phyloP scores from a whole-genome alignment of 1,284 basidiomycete species.

The Puccinia novopanici region DNA sequence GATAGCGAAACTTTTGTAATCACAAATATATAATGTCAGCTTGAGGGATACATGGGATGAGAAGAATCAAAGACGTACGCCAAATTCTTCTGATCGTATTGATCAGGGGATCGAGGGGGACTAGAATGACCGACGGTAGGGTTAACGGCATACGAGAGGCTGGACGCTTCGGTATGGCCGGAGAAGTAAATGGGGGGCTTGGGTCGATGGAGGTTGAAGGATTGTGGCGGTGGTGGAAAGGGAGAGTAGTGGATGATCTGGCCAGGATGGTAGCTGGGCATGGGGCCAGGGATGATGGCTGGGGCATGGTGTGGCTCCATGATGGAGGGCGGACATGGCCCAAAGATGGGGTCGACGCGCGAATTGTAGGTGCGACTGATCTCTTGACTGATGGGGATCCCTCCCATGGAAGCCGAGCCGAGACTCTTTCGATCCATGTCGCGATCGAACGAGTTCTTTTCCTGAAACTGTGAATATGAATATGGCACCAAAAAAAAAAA shows the following conservation, averaged over 20 bases:
- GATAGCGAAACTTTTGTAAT: not conserved
- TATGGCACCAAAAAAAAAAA: not conserved
- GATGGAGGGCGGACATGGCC: slow-evolving; percentile 30
- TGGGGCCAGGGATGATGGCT: slow-evolving; percentile 11
- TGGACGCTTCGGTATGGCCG: not conserved
- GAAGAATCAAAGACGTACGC: not conserved
- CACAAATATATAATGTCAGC: too few relatives aligned
- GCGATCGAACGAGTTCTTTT: not conserved
- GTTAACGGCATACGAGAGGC: not conserved
- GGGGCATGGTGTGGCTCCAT: slow-evolving; percentile 27
- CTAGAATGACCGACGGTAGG: not conserved
- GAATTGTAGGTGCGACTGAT: not conserved
- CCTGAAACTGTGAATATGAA: slow-evolving; percentile 19
- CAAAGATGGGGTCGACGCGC: not conserved
- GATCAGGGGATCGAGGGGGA: not conserved
- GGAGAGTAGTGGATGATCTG: slow-evolving; percentile 16
- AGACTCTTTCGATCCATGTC: slow-evolving; percentile 9
- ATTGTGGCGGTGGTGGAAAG: not conserved
- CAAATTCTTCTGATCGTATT: not conserved
- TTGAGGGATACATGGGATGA: too few relatives aligned
- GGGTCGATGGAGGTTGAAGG: slow-evolving; percentile 22
- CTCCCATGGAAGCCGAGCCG: not conserved
- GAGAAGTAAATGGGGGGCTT: slow-evolving; percentile 1
- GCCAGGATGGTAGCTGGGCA: slow-evolving; percentile 30
- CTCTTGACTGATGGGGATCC: not conserved